These are phyloP conservation scores for Aspergillus affinis DNA, from an alignment of 495 filamentous ascomycete genomes.

Conservation along the genomic window DNA sequence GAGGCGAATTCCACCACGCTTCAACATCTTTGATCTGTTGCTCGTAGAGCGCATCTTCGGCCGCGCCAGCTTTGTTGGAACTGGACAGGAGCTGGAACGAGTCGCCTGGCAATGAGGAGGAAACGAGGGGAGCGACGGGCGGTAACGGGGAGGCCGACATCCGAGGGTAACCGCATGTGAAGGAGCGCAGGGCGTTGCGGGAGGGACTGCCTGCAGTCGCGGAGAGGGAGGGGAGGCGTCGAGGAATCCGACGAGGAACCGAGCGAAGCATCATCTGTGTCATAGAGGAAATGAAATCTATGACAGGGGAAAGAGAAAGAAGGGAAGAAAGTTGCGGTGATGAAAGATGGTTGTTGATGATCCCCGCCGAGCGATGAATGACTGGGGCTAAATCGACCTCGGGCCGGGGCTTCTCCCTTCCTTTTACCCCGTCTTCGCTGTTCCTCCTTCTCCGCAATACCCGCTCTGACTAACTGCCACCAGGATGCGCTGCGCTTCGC, in stretches of 20 bases:
- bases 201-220: slow-evolving; percentile 24
- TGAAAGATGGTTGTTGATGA: neutral
- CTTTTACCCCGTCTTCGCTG: neutral
- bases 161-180: slow-evolving; percentile 47
- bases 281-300: neutral
- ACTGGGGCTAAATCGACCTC: neutral
- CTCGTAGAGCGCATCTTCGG: slow-evolving; percentile 80
- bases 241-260: slow-evolving; percentile 37
- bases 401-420: neutral
- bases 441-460: neutral
- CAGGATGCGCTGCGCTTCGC: too few relatives aligned
- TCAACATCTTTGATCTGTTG: slow-evolving; percentile 79
- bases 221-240: slow-evolving; percentile 25
- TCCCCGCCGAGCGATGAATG: neutral
- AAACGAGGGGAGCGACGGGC: slow-evolving; percentile 52
- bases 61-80: slow-evolving; percentile 65
- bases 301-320: neutral
- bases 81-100: slow-evolving; percentile 79
- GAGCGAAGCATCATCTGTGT: slow-evolving; percentile 36
- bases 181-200: slow-evolving; percentile 34
- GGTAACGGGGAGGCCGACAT: slow-evolving; percentile 37
- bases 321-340: neutral
- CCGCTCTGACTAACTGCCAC: neutral
- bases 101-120: slow-evolving; percentile 62
- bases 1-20: slow-evolving; percentile 80